Base-by-base conservation (phyloP, 2,329 filamentous ascomycete genomes). In the Aspergillus pseudoglaucus region DNA sequence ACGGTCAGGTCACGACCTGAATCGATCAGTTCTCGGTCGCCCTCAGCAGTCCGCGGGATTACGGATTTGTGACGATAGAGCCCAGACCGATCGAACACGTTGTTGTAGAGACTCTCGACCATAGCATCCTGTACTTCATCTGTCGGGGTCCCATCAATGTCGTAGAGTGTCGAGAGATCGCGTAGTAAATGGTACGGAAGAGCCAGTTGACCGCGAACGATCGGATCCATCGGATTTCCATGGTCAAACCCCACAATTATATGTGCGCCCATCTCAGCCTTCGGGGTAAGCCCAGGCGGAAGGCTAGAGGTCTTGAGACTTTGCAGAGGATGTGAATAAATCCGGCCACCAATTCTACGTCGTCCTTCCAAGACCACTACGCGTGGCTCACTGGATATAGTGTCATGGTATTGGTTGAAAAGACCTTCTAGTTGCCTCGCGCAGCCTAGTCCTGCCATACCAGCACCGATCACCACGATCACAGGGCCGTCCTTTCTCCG, bases 191-290 rank as follows among this genome's bases (percentile, higher is more conserved):
- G 89, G 64, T 95, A 96, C 14, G 84, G 84, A 17, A 98, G 78
- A 22, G 86, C 87, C 43, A 98, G 78, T 68, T 98, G 94, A 14
- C 88, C 90, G 56, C 93, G 84, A 48, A 98, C 84, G 50, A 98
- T 82, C 43, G 90, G 82, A 64, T 96, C 94, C 58, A 98, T 73
- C 4, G 93, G 93, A 59, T 98, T 98, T 15, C 94, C 94, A 55
- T 88, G 82, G 56, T 97, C 90, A 64, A 97, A 98, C 0, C 93
- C 93, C 30, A 94, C 96, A 52, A 98, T 90, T 51, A 98, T 97
- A 77, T 98, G 95, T 47, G 91, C 93, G 23, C 93, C 93, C 84
- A 96, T 94, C 66, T 98, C 93, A 27, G 89, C 93, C 17, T 90
- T 97, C 61, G 85, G 86, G 44, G 70, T 79, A 65, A 77, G 80